Percentiles rank a stretch among this genome's conserved stretches.
These are phyloP conservation scores for Ilex paraguariensis DNA, from an alignment of 305 asterid genomes.

Conservation along the genomic window DNA sequence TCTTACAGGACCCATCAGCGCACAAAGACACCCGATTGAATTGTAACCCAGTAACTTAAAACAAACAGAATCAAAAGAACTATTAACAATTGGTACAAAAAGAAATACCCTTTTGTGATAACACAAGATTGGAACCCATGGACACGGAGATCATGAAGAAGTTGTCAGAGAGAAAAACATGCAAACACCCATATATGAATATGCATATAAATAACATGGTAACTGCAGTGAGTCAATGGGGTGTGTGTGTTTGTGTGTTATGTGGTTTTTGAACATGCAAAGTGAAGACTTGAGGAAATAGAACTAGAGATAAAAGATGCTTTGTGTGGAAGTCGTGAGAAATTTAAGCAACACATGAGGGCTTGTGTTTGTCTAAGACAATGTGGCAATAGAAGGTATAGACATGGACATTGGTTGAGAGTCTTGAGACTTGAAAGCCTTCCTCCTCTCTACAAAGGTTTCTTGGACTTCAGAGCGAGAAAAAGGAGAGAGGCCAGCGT, in stretches of 20 bases:
- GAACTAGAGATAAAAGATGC: slow-evolving; percentile 6
- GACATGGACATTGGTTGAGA: slow-evolving; percentile 19
- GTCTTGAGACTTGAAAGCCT: slow-evolving; percentile 9
- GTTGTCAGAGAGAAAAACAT: slow-evolving; percentile 24
- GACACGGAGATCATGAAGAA: slow-evolving; percentile 26
- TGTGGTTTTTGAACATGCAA: slow-evolving; percentile 36
- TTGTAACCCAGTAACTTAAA: slow-evolving; percentile 24
- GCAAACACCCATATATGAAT: slow-evolving; percentile 24
- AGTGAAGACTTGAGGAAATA: slow-evolving; percentile 13
- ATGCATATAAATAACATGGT: no score
- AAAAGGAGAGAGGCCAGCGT: not conserved
- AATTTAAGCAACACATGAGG: slow-evolving; percentile 11
- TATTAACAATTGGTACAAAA: slow-evolving; percentile 19
- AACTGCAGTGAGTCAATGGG: slow-evolving; percentile 20
- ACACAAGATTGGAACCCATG: slow-evolving; percentile 16
- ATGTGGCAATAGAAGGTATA: slow-evolving; percentile 20
- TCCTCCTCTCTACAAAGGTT: not conserved
- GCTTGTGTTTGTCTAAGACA: slow-evolving; percentile 22
- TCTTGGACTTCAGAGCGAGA: slow-evolving; percentile 12
- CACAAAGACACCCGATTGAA: slow-evolving; percentile 23
- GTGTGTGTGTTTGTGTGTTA: slow-evolving; percentile 6
- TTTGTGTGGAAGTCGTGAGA: slow-evolving; percentile 13
- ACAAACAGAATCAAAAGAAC: slow-evolving; percentile 21
- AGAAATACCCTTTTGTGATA: slow-evolving; percentile 19
- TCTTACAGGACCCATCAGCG: slow-evolving; percentile 67